Conservation (phyloP, 1,139 yeast genomes). For the Magnusiomyces suaveolens region DNA sequence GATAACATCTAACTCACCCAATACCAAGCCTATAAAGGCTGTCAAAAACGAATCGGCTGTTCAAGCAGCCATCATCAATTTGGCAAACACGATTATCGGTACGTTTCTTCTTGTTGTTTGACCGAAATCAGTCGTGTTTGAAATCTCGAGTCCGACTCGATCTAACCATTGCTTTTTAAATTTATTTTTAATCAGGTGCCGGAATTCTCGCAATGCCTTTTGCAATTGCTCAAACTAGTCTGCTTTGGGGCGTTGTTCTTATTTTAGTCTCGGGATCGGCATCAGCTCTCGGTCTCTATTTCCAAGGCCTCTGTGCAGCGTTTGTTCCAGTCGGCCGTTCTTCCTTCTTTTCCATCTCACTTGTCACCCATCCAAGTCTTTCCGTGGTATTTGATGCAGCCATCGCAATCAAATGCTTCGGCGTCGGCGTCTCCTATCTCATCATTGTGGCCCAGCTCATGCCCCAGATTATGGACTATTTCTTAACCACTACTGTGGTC, state of each 20-base stretch:
- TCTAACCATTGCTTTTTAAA: background rate
- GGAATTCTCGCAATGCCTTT: conserved; percentile 90
- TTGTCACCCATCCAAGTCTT: conserved; percentile 73
- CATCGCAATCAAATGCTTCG: conserved; percentile 84
- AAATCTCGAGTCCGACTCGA: background rate
- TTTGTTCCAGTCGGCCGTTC: conserved; percentile 66
- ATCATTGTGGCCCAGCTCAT: conserved; percentile 85
- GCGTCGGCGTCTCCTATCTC: conserved; percentile 81
- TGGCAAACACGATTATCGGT: conserved; percentile 34
- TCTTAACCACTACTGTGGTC: no score
- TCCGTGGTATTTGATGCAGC: conserved; percentile 79
- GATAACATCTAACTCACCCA: background rate
- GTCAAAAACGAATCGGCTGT: background rate
- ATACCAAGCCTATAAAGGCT: background rate
- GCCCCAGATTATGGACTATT: conserved; percentile 42
- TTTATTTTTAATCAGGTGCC: conserved; percentile 47
- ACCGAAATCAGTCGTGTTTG: background rate
- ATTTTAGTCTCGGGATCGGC: conserved; percentile 66
- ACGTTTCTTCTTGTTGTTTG: background rate
- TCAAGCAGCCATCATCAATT: conserved; percentile 27
- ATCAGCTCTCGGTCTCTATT: conserved; percentile 68
- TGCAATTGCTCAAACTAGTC: conserved; percentile 80
- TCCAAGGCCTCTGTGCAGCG: conserved; percentile 66
- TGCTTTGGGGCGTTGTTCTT: conserved; percentile 55
- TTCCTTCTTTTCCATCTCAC: conserved; percentile 76